Percentiles rank a stretch among this genome's conserved stretches.
Evolutionary conservation across 108 stramenopile species (phyloP).

Genomic region (Phaeodactylum tricornutum): DNA sequence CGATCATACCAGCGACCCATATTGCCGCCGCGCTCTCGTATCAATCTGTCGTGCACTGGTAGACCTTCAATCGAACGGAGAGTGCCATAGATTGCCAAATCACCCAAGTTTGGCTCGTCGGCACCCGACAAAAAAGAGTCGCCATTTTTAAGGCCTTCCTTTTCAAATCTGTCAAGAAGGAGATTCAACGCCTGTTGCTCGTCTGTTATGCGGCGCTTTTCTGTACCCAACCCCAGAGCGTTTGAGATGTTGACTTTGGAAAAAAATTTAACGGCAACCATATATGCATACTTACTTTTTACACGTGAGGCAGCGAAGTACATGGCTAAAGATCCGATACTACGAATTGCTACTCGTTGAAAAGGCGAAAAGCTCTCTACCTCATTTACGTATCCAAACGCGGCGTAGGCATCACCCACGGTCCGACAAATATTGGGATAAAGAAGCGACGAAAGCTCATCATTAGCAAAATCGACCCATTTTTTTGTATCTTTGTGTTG

Average conservation of each 20-base stretch:
- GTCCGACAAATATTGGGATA: constrained; percentile 88
- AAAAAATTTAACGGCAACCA: background rate
- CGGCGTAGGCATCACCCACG: constrained; percentile 52
- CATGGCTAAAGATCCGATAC: constrained; percentile 78
- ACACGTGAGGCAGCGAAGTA: constrained; percentile 81
- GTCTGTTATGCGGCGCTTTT: constrained; percentile 65
- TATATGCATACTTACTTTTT: constrained; percentile 43
- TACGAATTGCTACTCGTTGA: constrained; percentile 52
- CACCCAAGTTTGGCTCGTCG: constrained; percentile 41
- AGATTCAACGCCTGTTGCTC: constrained; percentile 56
- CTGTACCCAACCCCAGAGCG: constrained; percentile 16
- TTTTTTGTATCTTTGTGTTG: constrained; percentile 16
- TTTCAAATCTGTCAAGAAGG: constrained; percentile 45
- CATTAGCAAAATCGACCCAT: constrained; percentile 72
- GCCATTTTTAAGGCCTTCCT: constrained; percentile 36
- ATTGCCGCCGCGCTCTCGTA: constrained; percentile 6
- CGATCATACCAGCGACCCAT: background rate
- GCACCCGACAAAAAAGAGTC: constrained; percentile 12
- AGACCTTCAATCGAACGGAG: constrained; percentile 62
- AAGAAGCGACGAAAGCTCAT: constrained; percentile 74
- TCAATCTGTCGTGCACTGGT: constrained; percentile 26
- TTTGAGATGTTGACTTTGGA: background rate
- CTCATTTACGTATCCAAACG: constrained; percentile 78
- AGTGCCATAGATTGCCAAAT: constrained; percentile 82
- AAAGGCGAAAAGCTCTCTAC: constrained; percentile 38